A percentile compares a stretch with the other conserved stretches of the same genome.
Conservation (phyloP, 345 rosid genomes). For the Hibiscus syriacus region DNA sequence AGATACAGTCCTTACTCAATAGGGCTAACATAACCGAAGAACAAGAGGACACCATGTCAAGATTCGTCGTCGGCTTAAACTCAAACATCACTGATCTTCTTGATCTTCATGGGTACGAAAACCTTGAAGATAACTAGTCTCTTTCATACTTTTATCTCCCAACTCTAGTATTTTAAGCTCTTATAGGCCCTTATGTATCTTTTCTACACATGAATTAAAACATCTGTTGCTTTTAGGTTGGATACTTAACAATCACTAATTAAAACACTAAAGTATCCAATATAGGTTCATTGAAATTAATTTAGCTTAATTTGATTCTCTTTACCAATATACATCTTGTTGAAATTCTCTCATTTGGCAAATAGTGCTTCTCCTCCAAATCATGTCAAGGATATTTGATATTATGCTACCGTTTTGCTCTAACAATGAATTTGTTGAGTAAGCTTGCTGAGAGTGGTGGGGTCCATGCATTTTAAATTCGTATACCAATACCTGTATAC, state of each 20-base stretch:
- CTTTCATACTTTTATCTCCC: too few species aligned
- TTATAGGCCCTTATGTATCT: too few species aligned
- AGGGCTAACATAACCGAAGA: too few species aligned
- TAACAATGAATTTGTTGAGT: background rate
- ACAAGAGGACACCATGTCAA: too few species aligned
- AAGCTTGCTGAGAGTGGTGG: background rate
- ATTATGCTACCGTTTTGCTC: background rate
- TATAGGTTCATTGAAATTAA: background rate
- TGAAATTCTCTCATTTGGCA: background rate
- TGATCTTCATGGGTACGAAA: too few species aligned
- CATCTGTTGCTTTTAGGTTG: too few species aligned
- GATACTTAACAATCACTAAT: background rate
- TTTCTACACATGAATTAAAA: too few species aligned
- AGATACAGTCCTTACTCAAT: too few species aligned
- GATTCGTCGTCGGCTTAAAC: too few species aligned
- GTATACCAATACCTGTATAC: background rate
- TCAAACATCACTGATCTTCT: too few species aligned
- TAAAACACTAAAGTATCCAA: background rate
- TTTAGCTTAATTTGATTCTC: background rate
- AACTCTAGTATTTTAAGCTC: too few species aligned
- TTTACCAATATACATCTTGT: background rate
- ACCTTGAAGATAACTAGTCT: too few species aligned
- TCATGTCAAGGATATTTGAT: background rate
- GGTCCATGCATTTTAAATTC: background rate
- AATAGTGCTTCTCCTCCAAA: background rate